A percentile compares a stretch with the other conserved stretches of the same genome.
These are phyloP conservation scores for Ziziphus jujuba DNA, from an alignment of 306 rosid genomes.

Conservation along the genomic window DNA sequence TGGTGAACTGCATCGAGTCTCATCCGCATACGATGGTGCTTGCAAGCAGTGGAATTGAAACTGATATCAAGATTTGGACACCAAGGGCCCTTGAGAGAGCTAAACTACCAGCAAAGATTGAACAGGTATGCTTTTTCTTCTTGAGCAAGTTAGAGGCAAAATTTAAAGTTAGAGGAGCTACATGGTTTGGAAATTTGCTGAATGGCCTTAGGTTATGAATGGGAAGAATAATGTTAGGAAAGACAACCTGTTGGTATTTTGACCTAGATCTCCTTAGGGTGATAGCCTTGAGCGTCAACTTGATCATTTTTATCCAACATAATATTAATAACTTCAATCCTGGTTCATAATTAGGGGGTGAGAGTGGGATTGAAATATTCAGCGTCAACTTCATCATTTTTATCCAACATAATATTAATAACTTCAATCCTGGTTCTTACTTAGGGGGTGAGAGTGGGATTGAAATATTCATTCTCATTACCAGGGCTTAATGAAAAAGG, in stretches of 20 bases:
- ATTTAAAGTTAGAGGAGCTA: neutral
- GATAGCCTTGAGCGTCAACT: too few relatives aligned
- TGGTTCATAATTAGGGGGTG: too few relatives aligned
- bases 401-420: too few relatives aligned
- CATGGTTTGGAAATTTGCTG: neutral
- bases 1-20: slow-evolving; percentile 93
- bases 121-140: slow-evolving; percentile 54
- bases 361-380: too few relatives aligned
- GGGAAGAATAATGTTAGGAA: neutral
- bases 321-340: too few relatives aligned
- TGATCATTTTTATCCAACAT: too few relatives aligned
- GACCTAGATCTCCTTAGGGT: neutral
- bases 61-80: slow-evolving; percentile 86
- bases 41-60: slow-evolving; percentile 95
- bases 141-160: slow-evolving; percentile 20
- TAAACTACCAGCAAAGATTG: slow-evolving; percentile 63
- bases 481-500: neutral
- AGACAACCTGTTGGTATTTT: neutral
- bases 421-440: too few relatives aligned
- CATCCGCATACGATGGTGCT: slow-evolving; percentile 87
- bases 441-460: neutral
- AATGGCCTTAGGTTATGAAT: neutral
- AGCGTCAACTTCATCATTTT: too few relatives aligned
- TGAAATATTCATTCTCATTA: neutral
- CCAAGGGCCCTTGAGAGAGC: slow-evolving; percentile 86